A percentile compares a stretch with the other conserved stretches of the same genome.
phyloP scores from a whole-genome alignment of 305 asterid genomes.

The Petunia hybrid region DNA sequence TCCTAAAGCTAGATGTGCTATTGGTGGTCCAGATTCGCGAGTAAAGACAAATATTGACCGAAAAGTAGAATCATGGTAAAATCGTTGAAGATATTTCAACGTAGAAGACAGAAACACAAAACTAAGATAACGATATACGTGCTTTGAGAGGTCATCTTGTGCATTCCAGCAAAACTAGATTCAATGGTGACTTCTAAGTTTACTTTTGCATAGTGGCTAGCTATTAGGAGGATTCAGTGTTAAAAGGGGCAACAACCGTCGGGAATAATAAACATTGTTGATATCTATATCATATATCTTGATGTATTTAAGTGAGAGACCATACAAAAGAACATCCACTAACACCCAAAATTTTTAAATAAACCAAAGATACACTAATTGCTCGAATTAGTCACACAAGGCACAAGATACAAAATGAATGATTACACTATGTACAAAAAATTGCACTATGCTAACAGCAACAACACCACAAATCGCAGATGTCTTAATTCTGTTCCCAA shows the following conservation, averaged over 20 bases:
- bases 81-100: neutral
- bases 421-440: constrained; percentile 30
- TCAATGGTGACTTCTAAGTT: neutral
- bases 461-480: constrained; percentile 17
- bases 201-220: neutral
- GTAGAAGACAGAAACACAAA: neutral
- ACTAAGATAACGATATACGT: neutral
- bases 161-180: neutral
- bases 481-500: neutral
- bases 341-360: neutral
- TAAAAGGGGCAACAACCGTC: neutral
- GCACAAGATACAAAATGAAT: constrained; percentile 23
- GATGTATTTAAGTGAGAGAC: neutral
- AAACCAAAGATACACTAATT: neutral
- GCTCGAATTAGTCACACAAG: constrained; percentile 23
- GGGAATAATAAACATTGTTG: neutral
- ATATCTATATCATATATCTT: neutral
- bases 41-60: neutral
- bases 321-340: neutral
- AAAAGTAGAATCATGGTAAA: neutral
- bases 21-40: neutral
- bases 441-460: constrained; percentile 27
- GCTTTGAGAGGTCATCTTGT: neutral
- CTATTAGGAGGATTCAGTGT: neutral
- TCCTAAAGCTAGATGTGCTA: neutral